These are phyloP conservation scores for Hyphopichia wangnamkhiaoensis DNA, from an alignment of 1,139 yeast species.

Conservation along the genomic window DNA sequence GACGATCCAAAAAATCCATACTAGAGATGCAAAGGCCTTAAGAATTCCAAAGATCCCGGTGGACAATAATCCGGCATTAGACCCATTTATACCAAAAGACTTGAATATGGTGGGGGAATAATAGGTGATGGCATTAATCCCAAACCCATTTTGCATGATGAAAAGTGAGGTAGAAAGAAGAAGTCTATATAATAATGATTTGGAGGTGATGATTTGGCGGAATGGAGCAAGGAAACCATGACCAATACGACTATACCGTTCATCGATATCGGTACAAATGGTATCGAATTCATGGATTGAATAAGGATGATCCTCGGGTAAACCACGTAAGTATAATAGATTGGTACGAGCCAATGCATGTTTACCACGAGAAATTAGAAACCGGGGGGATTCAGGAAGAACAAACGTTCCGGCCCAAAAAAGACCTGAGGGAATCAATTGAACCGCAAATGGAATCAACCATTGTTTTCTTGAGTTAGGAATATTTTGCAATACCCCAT, in stretches of 20 bases:
- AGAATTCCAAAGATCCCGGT: conserved; percentile 62
- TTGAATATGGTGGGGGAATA: conserved; percentile 35
- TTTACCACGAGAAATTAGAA: conserved; percentile 36
- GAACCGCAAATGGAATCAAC: conserved; percentile 42
- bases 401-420: conserved; percentile 40
- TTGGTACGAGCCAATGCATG: conserved; percentile 36
- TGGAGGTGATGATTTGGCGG: conserved; percentile 20
- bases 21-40: conserved; percentile 43
- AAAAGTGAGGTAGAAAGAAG: conserved; percentile 29
- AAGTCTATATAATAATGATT: conserved; percentile 25
- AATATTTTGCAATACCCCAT: conserved; percentile 33
- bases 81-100: conserved; percentile 30
- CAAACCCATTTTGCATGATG: conserved; percentile 35
- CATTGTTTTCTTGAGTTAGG: conserved; percentile 27
- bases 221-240: conserved; percentile 30
- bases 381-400: conserved; percentile 51
- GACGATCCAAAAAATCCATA: conserved; percentile 47
- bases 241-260: conserved; percentile 19
- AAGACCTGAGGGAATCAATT: conserved; percentile 43
- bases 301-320: conserved; percentile 26
- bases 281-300: conserved; percentile 26
- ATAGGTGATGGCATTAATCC: conserved; percentile 36
- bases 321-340: conserved; percentile 28
- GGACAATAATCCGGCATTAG: conserved; percentile 48
- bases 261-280: conserved; percentile 23